phyloP scores from a whole-genome alignment of 2,329 filamentous ascomycete species.

The Trichoderma asperellum region DNA sequence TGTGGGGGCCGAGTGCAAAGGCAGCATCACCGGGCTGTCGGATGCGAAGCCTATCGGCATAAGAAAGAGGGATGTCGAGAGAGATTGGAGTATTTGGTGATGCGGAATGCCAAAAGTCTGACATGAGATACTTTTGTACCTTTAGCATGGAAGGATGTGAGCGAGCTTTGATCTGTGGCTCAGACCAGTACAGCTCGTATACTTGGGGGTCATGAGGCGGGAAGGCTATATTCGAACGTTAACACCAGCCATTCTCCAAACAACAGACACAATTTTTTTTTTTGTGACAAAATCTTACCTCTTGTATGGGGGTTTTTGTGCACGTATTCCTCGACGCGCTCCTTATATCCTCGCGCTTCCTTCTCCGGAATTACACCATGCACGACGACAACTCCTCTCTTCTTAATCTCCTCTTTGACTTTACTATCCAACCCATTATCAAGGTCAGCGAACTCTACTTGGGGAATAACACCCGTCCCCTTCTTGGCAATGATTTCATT shows the following conservation, averaged over 20 bases:
- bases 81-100: slow-evolving; percentile 54
- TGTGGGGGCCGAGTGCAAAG: slow-evolving; percentile 74
- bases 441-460: slow-evolving; percentile 53
- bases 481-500: slow-evolving; percentile 51
- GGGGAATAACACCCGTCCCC: slow-evolving; percentile 56
- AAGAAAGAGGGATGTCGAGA: slow-evolving; percentile 61
- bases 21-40: slow-evolving; percentile 70
- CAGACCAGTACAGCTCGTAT: slow-evolving; percentile 77
- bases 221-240: slow-evolving; percentile 54
- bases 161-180: slow-evolving; percentile 69
- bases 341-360: slow-evolving; percentile 68
- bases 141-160: slow-evolving; percentile 65
- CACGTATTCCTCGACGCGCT: slow-evolving; percentile 67
- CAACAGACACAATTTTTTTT: neutral
- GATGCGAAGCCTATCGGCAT: slow-evolving; percentile 74
- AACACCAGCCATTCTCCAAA: neutral
- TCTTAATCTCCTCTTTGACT: slow-evolving; percentile 56
- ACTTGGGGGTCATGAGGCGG: slow-evolving; percentile 68
- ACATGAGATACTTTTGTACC: slow-evolving; percentile 65
- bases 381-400: slow-evolving; percentile 66
- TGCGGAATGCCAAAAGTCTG: slow-evolving; percentile 61
- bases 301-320: slow-evolving; percentile 63
- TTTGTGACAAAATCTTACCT: slow-evolving; percentile 42
- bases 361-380: slow-evolving; percentile 65
- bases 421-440: slow-evolving; percentile 42